These are phyloP conservation scores for Solanum neorickii DNA, from an alignment of 257 asterid genomes.

Conservation along the genomic window DNA sequence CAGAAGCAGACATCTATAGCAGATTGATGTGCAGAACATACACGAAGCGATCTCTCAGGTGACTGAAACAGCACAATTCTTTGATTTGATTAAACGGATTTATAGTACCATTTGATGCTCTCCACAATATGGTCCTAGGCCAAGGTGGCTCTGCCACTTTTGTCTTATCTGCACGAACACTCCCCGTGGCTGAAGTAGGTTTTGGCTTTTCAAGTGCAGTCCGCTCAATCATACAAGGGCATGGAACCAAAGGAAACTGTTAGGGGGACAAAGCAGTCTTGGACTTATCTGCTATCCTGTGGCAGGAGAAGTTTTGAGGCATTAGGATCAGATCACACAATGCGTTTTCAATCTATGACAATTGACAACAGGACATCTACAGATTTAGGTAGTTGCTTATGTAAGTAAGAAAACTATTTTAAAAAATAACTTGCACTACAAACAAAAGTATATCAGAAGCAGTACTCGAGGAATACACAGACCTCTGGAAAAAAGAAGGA, in stretches of 20 bases:
- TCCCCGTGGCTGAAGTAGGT: conserved; percentile 30
- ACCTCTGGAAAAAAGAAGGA: neutral
- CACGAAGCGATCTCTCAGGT: conserved; percentile 19
- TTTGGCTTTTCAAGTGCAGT: conserved; percentile 36
- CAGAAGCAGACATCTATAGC: conserved; percentile 20
- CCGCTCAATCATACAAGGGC: neutral
- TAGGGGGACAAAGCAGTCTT: conserved; percentile 25
- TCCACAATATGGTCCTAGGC: conserved; percentile 32
- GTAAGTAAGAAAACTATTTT: neutral
- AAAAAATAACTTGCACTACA: neutral
- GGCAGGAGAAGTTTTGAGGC: conserved; percentile 46
- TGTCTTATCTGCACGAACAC: conserved; percentile 33
- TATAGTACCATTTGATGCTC: conserved; percentile 32
- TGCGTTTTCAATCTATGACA: conserved; percentile 26
- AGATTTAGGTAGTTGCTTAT: neutral
- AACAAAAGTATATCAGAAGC: neutral
- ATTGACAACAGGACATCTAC: conserved; percentile 14
- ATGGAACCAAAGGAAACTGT: conserved; percentile 28
- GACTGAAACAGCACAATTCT: conserved; percentile 35
- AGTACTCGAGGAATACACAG: neutral
- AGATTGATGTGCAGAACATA: conserved; percentile 14
- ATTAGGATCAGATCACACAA: conserved; percentile 35
- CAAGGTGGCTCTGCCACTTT: conserved; percentile 27
- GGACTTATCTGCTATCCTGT: conserved; percentile 41
- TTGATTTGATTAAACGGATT: conserved; percentile 39